Percentiles rank a stretch among this genome's conserved stretches.
Evolutionary conservation across 306 rosid species (phyloP).

Genomic region (Amphicarpaea edgeworthii): DNA sequence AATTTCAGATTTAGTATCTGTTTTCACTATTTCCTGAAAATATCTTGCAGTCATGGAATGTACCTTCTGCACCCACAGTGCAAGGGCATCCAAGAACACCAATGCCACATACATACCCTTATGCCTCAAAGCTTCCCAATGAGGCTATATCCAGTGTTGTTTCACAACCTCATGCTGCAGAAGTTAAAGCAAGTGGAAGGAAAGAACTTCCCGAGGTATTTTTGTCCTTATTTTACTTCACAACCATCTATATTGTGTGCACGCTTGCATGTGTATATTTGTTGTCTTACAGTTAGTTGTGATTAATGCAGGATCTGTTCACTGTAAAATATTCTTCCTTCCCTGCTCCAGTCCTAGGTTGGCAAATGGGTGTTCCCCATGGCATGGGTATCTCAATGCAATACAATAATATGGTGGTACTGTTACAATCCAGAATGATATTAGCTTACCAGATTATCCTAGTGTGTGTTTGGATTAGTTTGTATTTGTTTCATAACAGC

Average conservation of each 20-base stretch:
- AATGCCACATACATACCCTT: conserved; percentile 59
- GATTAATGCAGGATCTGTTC: conserved; percentile 77
- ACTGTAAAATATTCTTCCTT: conserved; percentile 61
- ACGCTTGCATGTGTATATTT: conserved; percentile 34
- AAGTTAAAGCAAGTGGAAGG: conserved; percentile 68
- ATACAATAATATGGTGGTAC: conserved; percentile 71
- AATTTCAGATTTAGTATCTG: conserved; percentile 21
- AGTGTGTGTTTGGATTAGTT: conserved; percentile 39
- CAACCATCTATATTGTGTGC: conserved; percentile 7
- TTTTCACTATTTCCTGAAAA: conserved; percentile 44
- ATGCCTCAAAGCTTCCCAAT: conserved; percentile 52
- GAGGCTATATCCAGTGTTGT: conserved; percentile 45
- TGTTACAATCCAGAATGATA: conserved; percentile 44
- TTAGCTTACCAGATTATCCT: conserved; percentile 39
- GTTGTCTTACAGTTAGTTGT: conserved; percentile 45
- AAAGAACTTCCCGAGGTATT: conserved; percentile 81
- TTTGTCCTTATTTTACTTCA: conserved; percentile 30
- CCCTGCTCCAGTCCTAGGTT: conserved; percentile 70
- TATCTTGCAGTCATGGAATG: conserved; percentile 71
- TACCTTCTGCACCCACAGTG: conserved; percentile 48
- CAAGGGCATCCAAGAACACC: conserved; percentile 62
- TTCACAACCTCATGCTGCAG: conserved; percentile 61
- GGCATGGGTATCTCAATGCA: conserved; percentile 71
- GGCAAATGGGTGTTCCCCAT: conserved; percentile 81
- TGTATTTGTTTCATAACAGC: conserved; percentile 27